Evolutionary conservation across 1,139 yeast species (phyloP), one percentile per base, ranked within the genome.

Genomic region (Taphrina sp.): DNA sequence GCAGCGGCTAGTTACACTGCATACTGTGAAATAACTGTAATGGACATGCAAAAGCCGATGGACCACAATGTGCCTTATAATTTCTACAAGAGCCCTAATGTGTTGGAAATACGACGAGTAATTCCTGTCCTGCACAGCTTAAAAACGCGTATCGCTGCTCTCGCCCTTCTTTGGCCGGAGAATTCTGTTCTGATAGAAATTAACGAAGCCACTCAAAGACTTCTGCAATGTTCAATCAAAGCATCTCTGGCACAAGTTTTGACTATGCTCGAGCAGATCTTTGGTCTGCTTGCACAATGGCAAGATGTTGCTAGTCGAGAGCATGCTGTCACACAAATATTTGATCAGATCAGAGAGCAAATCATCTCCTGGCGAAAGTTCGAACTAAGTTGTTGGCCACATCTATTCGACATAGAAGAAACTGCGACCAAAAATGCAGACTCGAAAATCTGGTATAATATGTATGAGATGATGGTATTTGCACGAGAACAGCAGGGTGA

Each of bases 391-490:
- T 82, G 95, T 2, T 94, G 97, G 97, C 82, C 82, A 54, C 75
- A 82, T 4, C 74, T 94, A 43, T 85, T 94, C 65, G 74, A 70
- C 17, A 74, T 77, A 56, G 98, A 92, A 67, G 88, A 84, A 55
- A 61, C 64, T 12, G 70, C 71, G 0, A 66, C 78, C n/a, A 76
- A 76, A 58, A 73, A 73, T 46, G 73, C 70, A 5, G 72, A 83
- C 54, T 89, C 95, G 16, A 79, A 78, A 62, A 88, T 95, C 95
- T 92, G 96, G 96, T 90, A 84, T 72, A 80, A 89, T 66, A 72
- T 92, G 53, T 90, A 83, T 66, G 97, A 92, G 67, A 79, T 82
- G 8, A 75, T 88, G 14, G 62, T 74, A 19, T 63, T 63, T 10
- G 64, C 65, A 31, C 66, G 67, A 2, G 55, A 55, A 8, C 61